Conservation (phyloP, 2,329 filamentous ascomycete genomes). For the Colletotrichum sansevieriae region DNA sequence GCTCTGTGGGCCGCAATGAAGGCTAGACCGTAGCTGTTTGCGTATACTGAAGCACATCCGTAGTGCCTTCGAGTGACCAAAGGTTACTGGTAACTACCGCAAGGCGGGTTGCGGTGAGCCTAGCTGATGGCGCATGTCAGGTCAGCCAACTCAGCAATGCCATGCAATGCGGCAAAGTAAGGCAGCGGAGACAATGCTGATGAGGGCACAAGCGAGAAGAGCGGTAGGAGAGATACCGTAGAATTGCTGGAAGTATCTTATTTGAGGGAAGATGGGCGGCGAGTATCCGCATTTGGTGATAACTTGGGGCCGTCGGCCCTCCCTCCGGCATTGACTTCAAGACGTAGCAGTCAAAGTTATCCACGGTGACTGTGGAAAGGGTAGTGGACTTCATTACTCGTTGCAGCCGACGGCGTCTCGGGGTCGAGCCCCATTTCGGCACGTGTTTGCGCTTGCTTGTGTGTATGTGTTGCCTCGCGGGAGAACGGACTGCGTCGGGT, state of each 20-base stretch:
- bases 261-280: neutral
- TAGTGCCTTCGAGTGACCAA: no score
- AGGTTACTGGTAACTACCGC: no score
- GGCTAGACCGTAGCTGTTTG: neutral
- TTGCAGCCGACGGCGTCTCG: neutral
- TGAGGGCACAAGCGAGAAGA: neutral
- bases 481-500: neutral
- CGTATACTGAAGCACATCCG: no score
- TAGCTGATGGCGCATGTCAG: slow-evolving; percentile 3
- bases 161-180: slow-evolving; percentile 9
- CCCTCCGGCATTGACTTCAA: no score
- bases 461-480: no score
- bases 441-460: no score
- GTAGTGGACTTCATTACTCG: neutral
- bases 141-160: slow-evolving; percentile 8
- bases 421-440: neutral
- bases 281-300: neutral
- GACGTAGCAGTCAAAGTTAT: no score
- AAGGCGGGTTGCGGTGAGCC: slow-evolving; percentile 1
- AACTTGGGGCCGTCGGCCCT: neutral
- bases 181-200: neutral
- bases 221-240: neutral
- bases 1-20: neutral
- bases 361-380: no score
- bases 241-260: neutral